Base-by-base conservation (phyloP, 805 yeast species). In the Candida xyloterini region DNA sequence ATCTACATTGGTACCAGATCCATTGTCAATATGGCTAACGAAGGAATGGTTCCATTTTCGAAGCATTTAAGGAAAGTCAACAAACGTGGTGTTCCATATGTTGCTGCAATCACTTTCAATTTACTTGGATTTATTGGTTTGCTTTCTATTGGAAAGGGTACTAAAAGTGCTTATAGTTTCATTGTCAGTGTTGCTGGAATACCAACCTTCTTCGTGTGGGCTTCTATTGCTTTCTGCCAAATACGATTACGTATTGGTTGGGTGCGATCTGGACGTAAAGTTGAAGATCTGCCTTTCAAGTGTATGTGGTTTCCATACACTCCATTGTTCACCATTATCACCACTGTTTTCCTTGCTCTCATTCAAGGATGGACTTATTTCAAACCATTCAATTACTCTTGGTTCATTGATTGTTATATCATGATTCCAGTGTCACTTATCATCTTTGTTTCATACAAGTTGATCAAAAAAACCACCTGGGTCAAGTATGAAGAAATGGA, bases 1-100 rank as follows among this genome's bases (percentile, higher is more conserved):
- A 77, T 82, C 38, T 84, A 77, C 58, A 71, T 82, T 57, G 86
- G 84, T 9, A 76, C 86, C 4, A 68, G 91, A 58, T 73, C 87
- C 1, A 65, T 84, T 10, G 76, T 81, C 46, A 78, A 75, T 39
- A 71, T 82, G 70, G 79, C 88, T 6, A 66, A 72, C 43, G 79
- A 74, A 39, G 78, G 79, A 1, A 86, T 29, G 46, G 44, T 52
- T 5, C 59, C 57, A 13, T 36, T 40, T n/a, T 22, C 47, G 63
- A 65, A 65, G 53, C 52, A 78, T 41, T 67, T 83, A 41, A 68
- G 68, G 2, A 68, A 65, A 48, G 74, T 78, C 22, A 73, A 73
- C 52, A 70, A 66, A 41, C 62, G 68, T 34, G 90, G 90, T 44
- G 78, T 79, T n/a, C 90, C 90, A 1, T 73, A 70, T 44, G 69